Conservation (phyloP, 192 early-diverging fungal genomes). For the Phlyctochytrium planicorne region DNA sequence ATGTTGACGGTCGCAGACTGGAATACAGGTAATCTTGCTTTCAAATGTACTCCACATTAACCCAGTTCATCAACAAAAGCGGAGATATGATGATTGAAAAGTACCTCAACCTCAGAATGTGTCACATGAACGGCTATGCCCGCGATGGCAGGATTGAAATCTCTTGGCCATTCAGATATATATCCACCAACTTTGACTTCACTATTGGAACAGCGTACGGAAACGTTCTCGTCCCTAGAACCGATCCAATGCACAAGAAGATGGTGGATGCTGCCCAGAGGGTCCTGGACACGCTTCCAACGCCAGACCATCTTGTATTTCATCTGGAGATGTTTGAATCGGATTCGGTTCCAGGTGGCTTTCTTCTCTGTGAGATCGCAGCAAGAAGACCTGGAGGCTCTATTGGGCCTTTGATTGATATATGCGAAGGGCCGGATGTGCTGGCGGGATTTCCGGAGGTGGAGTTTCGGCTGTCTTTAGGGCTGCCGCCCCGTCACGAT, state of each 20-base stretch:
- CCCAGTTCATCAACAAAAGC: no score
- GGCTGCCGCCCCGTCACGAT: constrained; percentile 26
- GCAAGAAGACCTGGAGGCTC: constrained; percentile 39
- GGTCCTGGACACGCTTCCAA: constrained; percentile 27
- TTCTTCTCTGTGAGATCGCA: constrained; percentile 48
- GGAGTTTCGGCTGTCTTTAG: constrained; percentile 35
- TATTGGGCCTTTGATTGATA: constrained; percentile 36
- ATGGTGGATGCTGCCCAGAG: constrained; percentile 29
- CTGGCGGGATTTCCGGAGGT: constrained; percentile 28
- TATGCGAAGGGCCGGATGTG: constrained; percentile 20
- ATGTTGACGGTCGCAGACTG: constrained; percentile 29
- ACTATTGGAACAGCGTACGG: constrained; percentile 44
- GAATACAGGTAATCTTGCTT: constrained; percentile 23
- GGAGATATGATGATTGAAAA: constrained; percentile 42
- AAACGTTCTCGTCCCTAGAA: constrained; percentile 40
- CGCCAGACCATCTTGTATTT: constrained; percentile 33
- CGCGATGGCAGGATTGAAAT: constrained; percentile 27
- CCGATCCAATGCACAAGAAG: constrained; percentile 11
- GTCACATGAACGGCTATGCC: constrained; percentile 44
- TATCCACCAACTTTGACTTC: constrained; percentile 44
- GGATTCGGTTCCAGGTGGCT: background rate
- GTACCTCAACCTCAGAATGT: constrained; percentile 39
- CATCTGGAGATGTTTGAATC: constrained; percentile 49
- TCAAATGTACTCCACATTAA: no score
- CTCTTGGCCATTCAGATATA: constrained; percentile 45